Evolutionary conservation across 2,329 filamentous ascomycete species (phyloP), one percentile per base, ranked within the genome.

Genomic region (Rutstroemia sp.): DNA sequence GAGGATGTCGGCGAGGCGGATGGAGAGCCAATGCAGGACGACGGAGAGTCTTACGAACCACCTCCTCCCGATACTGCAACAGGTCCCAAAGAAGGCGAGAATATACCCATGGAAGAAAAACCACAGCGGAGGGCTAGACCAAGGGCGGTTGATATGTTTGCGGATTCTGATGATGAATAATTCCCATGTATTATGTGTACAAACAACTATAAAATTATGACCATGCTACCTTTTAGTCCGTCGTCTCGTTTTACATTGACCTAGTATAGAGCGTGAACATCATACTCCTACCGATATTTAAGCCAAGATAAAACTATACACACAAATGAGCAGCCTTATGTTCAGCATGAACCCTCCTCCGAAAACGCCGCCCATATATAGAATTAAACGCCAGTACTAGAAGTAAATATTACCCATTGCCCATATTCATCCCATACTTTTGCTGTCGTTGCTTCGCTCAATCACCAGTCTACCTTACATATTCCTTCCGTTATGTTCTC

Each of bases 81-180:
- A 4, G 5, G 23, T 9, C 5, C 2, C 2, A 56, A 39, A 38
- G 17, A 1, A 38, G 54, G 53, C 17, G 54, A 51, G 14, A 34
- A 59, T 25, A 16, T 19, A 6, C 17, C 45, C 45, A 47, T 42
- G 25, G 37, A 34, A 9, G 27, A 12, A 37, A 39, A 70, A 21
- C 63, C 68, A 21, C 64, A 64, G 52, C 54, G 59, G 52, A 57
- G 59, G 30, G 57, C 61, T 55, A 57, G 67, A 57, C 86, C 89
- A 71, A 83, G 84, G 63, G 88, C 89, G 4, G 87, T 88, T 63
- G 89, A 94, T 68, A 92, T 94, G 88, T 95, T 94, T 80, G 88
- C 87, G 10, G 87, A 88, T 69, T 88, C 86, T 4, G 88, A 88
- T 63, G 79, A 65, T 58, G 67, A 69, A 65, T 48, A 57, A 51